Base-by-base conservation (phyloP, 140 eudicot species). In the Flaveria floridana region DNA sequence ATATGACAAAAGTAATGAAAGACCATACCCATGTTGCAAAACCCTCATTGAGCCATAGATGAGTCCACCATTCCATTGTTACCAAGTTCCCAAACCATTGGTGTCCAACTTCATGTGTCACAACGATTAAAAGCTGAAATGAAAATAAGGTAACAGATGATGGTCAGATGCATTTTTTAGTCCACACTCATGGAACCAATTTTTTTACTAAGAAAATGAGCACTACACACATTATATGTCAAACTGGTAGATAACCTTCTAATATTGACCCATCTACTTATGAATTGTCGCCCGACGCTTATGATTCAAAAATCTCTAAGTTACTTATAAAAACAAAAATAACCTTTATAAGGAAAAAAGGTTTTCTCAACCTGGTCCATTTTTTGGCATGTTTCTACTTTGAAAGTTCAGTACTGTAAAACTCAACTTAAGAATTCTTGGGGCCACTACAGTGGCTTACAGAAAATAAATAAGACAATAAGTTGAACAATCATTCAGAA, bases 51-150 rank as follows among this genome's bases (percentile, higher is more conserved):
- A 83, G 82, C 90, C 90, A 86, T 77, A 86, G 42, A 83, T 83
- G 82, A 69, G 88, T 84, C 90, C 88, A 86, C 90, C 90, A 86
- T 78, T 86, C 90, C 86, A 84, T 65, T 44, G 90, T 78, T 64
- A 83, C 90, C 61, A 83, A 72, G 82, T 86, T 86, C n/a, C 90
- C 90, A 75, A 84, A 86, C 90, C 88, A 83, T 26, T 86, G 90
- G 57, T 81, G 86, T 74, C 81, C 86, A 78, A 86, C 86, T 84
- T 81, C 88, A 78, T 86, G 90, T 15, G 90, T 83, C 25, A 72
- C 84, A 81, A 86, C 88, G 53, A 86, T 72, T 58, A 83, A 70
- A 67, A 84, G 84, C 86, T 84, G 76, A 53, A 23, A 70, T 50
- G 68, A 77, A 68, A 42, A 25, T 46, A 57, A 58, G 30, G 28